A percentile compares a stretch with the other conserved stretches of the same genome.
Evolutionary conservation across 352 stramenopile genomes (phyloP).

Genomic region (Globisporangium spinosum): DNA sequence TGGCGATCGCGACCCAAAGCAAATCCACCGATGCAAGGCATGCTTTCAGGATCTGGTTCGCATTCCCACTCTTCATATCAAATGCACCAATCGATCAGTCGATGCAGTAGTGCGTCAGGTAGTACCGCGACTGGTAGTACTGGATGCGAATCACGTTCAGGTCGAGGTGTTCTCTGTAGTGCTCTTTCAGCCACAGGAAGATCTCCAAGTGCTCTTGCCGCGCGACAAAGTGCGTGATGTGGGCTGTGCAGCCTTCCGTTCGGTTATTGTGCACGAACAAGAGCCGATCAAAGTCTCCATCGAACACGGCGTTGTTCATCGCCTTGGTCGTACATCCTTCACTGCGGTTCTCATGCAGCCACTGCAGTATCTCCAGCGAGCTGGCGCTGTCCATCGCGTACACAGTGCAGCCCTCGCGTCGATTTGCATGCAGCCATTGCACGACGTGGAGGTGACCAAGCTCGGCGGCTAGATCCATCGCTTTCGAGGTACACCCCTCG

Average conservation of each 20-base stretch:
- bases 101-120: neutral
- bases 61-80: too few relatives aligned
- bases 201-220: neutral
- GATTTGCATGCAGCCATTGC: neutral
- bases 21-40: too few relatives aligned
- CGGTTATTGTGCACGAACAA: neutral
- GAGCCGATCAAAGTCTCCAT: neutral
- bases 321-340: neutral
- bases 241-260: neutral
- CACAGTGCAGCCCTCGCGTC: neutral
- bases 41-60: too few relatives aligned
- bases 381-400: neutral
- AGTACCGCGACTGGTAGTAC: neutral
- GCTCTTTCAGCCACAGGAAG: constrained; percentile 1
- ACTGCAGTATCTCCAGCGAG: constrained; percentile 1
- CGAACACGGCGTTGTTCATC: constrained; percentile 3
- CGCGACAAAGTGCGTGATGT: neutral
- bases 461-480: neutral
- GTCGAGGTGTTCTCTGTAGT: constrained; percentile 1
- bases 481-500: neutral
- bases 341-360: neutral
- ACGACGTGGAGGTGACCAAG: neutral
- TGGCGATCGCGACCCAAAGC: too few relatives aligned
- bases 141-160: neutral
- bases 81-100: neutral